A percentile compares a stretch with the other conserved stretches of the same genome.
Conservation (phyloP, 257 asterid genomes). For the Gynochthodes officinalis region DNA sequence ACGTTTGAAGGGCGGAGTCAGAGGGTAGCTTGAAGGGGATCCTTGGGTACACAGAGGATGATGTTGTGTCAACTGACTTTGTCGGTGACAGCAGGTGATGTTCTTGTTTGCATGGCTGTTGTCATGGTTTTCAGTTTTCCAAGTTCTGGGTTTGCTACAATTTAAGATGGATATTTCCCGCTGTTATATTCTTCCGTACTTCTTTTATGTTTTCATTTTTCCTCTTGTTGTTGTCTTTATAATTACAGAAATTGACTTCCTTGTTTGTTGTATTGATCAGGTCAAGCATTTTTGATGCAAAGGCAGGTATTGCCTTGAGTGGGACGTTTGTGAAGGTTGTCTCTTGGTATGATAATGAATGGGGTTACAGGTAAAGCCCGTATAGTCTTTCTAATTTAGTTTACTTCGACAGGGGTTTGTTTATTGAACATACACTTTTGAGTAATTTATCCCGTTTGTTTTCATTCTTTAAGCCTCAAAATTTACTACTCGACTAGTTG, state of each 20-base stretch:
- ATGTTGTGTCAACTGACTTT: constrained; percentile 87
- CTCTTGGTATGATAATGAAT: constrained; percentile 87
- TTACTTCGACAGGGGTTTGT: too few relatives aligned
- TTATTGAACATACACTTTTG: background rate
- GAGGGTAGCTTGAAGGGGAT: constrained; percentile 81
- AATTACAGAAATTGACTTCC: background rate
- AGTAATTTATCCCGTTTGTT: too few relatives aligned
- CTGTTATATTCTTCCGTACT: background rate
- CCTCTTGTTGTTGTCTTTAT: too few relatives aligned
- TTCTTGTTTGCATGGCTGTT: background rate
- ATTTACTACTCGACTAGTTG: background rate
- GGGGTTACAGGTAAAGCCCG: constrained; percentile 97
- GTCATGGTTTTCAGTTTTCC: background rate
- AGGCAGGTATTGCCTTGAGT: constrained; percentile 88
- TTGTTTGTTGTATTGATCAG: constrained; percentile 31
- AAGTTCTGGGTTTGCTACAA: too few relatives aligned
- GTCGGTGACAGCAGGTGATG: constrained; percentile 77
- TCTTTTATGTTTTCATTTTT: background rate
- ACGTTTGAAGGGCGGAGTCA: constrained; percentile 62
- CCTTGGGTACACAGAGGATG: constrained; percentile 87
- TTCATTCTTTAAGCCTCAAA: too few relatives aligned
- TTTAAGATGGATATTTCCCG: background rate
- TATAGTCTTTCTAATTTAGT: too few relatives aligned
- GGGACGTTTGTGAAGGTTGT: constrained; percentile 66
- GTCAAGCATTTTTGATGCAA: constrained; percentile 87